These are phyloP conservation scores for Lentinula sp. DNA, from an alignment of 768 basidiomycete genomes.

Conservation along the genomic window DNA sequence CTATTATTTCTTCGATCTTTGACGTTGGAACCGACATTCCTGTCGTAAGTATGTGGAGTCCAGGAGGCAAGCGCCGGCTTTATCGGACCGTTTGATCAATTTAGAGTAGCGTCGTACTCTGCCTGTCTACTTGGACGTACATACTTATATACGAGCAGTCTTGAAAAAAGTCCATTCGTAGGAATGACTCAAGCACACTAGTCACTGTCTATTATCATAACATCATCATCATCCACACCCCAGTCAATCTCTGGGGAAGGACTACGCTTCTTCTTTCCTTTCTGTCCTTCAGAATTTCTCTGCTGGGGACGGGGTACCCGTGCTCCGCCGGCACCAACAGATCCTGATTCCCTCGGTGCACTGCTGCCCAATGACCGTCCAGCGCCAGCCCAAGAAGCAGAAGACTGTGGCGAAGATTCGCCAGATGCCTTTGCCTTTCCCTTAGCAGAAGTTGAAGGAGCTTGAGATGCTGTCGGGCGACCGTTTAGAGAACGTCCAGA, in stretches of 20 bases:
- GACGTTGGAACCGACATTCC: constrained; percentile 12
- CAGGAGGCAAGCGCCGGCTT: not conserved
- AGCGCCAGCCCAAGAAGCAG: constrained; percentile 32
- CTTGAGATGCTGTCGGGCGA: constrained; percentile 22
- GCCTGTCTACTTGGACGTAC: no score
- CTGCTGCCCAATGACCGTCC: constrained; percentile 48
- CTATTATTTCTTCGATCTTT: constrained; percentile 19
- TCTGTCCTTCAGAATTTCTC: constrained; percentile 25
- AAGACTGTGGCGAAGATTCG: constrained; percentile 24
- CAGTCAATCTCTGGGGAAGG: constrained; percentile 65
- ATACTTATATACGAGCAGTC: no score
- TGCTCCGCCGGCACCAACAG: constrained; percentile 52
- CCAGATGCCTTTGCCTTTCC: constrained; percentile 51
- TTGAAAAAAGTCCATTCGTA: not conserved
- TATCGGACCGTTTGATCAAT: not conserved
- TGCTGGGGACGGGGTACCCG: constrained; percentile 39
- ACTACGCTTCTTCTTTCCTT: constrained; percentile 39
- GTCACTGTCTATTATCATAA: constrained; percentile 83
- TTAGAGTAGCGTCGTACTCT: not conserved
- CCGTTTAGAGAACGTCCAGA: constrained; percentile 65
- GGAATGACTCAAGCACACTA: constrained; percentile 15
- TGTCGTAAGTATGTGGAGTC: not conserved
- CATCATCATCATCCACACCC: constrained; percentile 79
- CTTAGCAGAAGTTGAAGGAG: constrained; percentile 28
- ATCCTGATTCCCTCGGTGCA: constrained; percentile 30